Conservation (phyloP, 306 rosid species). For the Inga laurina region DNA sequence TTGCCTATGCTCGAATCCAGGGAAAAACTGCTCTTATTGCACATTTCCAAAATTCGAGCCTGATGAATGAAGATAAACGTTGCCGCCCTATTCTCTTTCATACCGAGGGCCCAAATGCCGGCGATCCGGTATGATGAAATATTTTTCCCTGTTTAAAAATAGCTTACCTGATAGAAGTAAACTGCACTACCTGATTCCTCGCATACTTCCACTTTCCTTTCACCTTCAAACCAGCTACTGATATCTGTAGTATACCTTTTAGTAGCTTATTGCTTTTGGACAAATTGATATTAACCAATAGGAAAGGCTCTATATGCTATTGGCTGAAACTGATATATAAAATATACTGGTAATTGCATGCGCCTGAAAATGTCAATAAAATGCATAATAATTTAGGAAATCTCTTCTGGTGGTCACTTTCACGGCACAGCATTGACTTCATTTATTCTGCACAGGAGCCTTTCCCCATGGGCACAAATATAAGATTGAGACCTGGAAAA, state of each 20-base stretch:
- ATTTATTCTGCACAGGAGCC: constrained; percentile 63
- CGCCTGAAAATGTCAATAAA: background rate
- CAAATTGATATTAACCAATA: background rate
- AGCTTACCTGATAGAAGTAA: constrained; percentile 11
- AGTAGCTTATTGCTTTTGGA: background rate
- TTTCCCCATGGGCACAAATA: constrained; percentile 73
- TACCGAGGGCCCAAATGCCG: constrained; percentile 88
- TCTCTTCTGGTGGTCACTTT: constrained; percentile 19
- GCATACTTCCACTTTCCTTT: background rate
- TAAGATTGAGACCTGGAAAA: constrained; percentile 70
- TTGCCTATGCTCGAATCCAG: constrained; percentile 88
- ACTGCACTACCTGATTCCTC: background rate
- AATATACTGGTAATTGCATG: background rate
- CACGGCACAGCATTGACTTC: constrained; percentile 5
- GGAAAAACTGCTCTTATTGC: constrained; percentile 83
- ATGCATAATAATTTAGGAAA: constrained; percentile 18
- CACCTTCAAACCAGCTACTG: background rate
- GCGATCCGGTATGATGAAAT: constrained; percentile 59
- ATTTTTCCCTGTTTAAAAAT: constrained; percentile 18
- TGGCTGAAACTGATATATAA: background rate
- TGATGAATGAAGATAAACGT: constrained; percentile 81
- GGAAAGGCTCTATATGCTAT: background rate
- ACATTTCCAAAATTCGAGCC: constrained; percentile 86
- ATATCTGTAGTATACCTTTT: background rate
- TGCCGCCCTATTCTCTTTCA: constrained; percentile 92